Conservation (phyloP, 73 alveolate species). For the Durusdinium trenchii region DNA sequence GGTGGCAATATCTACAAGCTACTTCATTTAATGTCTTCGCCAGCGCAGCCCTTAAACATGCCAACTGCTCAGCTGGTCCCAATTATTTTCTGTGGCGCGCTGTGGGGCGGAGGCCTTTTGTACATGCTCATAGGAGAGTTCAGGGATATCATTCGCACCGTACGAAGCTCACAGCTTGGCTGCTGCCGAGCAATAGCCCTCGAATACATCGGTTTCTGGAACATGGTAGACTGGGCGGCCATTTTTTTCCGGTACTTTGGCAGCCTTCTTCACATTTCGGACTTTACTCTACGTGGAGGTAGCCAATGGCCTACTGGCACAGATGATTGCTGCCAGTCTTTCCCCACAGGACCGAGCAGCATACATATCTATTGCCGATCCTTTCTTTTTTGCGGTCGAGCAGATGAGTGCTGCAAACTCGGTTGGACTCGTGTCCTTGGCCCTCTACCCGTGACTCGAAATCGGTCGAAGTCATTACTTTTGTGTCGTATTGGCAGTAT, state of each 20-base stretch:
- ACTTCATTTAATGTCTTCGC: conserved; percentile 35
- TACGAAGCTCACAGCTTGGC: conserved; percentile 10
- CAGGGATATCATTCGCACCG: conserved; percentile 74
- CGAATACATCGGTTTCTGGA: conserved; percentile 65
- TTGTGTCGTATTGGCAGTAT: no score
- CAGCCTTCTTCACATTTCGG: background rate
- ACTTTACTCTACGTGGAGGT: background rate
- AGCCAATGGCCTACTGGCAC: conserved; percentile 1
- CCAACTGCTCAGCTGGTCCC: background rate
- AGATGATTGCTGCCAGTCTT: background rate
- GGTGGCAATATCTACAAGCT: conserved; percentile 58
- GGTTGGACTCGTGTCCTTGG: background rate
- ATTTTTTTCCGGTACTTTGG: conserved; percentile 15
- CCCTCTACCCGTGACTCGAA: background rate
- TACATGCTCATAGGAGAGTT: conserved; percentile 48
- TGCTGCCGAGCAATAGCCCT: background rate
- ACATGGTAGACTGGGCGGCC: conserved; percentile 69
- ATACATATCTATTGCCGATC: background rate
- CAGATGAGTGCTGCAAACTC: conserved; percentile 52
- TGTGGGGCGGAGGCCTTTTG: conserved; percentile 16
- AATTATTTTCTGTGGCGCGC: background rate
- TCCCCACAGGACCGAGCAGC: background rate
- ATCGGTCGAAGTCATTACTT: no score
- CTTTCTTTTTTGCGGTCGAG: conserved; percentile 29
- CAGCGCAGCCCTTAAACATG: background rate